Evolutionary conservation across 1,284 basidiomycete species (phyloP).

Genomic region (Lignosus rhinocerotis): DNA sequence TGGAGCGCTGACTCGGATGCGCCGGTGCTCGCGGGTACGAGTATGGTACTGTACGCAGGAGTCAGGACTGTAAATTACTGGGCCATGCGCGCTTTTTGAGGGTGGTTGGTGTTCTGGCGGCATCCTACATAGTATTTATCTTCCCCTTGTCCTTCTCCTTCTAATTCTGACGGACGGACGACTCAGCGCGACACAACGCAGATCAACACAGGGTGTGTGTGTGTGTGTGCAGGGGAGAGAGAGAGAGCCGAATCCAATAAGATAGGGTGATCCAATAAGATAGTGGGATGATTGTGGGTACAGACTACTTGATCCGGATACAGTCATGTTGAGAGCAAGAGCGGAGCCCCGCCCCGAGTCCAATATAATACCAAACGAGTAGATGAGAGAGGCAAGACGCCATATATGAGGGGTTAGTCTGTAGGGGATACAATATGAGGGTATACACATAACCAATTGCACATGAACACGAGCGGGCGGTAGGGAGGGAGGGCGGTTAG

Average conservation of each 20-base stretch:
- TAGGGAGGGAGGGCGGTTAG: neutral
- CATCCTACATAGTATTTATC: too few species aligned
- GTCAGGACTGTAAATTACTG: too few species aligned
- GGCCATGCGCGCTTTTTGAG: too few species aligned
- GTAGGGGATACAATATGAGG: slow-evolving; percentile 29
- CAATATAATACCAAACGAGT: neutral
- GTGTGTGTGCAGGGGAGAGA: neutral
- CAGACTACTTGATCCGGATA: slow-evolving; percentile 15
- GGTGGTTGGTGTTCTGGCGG: too few species aligned
- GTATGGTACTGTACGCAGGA: too few species aligned
- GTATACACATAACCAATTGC: slow-evolving; percentile 23
- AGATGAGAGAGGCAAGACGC: neutral
- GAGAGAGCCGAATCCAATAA: slow-evolving; percentile 14
- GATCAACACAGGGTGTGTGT: neutral
- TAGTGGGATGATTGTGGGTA: slow-evolving; percentile 3
- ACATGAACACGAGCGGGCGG: slow-evolving; percentile 7
- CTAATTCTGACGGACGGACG: too few species aligned
- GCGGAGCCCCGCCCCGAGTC: slow-evolving; percentile 19
- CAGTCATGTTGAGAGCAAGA: slow-evolving; percentile 10
- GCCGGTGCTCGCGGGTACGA: too few species aligned
- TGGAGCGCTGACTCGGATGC: too few species aligned
- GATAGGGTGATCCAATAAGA: slow-evolving; percentile 6
- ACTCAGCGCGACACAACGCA: neutral
- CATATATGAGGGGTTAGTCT: slow-evolving; percentile 14
- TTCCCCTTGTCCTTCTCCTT: too few species aligned